These are phyloP conservation scores for Chalciporus piperatus DNA, from an alignment of 768 basidiomycete species.

Conservation along the genomic window DNA sequence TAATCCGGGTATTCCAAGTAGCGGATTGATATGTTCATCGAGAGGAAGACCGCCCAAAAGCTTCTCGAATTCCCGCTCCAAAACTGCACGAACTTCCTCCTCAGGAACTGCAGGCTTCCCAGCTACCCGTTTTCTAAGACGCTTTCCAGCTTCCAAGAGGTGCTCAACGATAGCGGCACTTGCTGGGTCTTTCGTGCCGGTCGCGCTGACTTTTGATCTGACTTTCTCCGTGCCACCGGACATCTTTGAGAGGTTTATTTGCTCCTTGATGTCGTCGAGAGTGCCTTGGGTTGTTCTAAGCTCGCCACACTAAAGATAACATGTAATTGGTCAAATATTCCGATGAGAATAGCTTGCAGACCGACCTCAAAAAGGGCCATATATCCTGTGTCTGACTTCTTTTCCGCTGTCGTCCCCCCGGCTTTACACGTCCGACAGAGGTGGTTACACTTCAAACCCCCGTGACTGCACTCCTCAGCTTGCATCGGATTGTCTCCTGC, in stretches of 20 bases:
- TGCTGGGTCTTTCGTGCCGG: background rate
- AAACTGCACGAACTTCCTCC: background rate
- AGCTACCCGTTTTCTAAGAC: background rate
- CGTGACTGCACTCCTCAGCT: constrained; percentile 30
- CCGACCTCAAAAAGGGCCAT: constrained; percentile 10
- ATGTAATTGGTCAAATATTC: too few relatives aligned
- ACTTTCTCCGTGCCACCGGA: background rate
- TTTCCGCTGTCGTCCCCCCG: constrained; percentile 25
- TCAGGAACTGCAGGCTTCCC: background rate
- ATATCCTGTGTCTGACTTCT: constrained; percentile 26
- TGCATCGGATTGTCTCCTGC: constrained; percentile 37
- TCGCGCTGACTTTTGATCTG: background rate
- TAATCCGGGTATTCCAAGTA: background rate
- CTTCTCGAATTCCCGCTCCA: background rate
- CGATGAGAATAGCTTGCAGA: too few relatives aligned
- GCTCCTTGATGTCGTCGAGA: too few relatives aligned
- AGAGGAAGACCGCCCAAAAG: background rate
- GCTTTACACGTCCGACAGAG: constrained; percentile 33
- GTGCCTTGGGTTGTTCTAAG: too few relatives aligned
- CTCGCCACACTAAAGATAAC: too few relatives aligned
- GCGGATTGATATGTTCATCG: background rate
- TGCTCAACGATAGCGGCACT: background rate
- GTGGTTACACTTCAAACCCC: constrained; percentile 26
- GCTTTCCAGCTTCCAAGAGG: background rate
- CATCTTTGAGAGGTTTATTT: background rate